Base-by-base conservation (phyloP, 1,284 basidiomycete genomes). In the Heterobasidion irregulare region DNA sequence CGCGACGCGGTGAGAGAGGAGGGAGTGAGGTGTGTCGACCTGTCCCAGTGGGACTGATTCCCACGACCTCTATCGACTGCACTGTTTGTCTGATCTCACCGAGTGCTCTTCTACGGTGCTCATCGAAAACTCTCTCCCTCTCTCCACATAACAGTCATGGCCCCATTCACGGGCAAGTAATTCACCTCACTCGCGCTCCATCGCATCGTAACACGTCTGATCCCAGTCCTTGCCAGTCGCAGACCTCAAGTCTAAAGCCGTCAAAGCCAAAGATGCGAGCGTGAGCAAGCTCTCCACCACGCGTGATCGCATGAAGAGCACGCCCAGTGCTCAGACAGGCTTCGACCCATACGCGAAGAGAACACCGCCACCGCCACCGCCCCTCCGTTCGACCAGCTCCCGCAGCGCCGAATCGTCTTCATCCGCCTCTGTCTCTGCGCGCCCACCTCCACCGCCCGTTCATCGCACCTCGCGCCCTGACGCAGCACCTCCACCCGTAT, bases 221-320 rank as follows among this genome's bases (percentile, higher is more conserved):
- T 15, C 46, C n/a, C n/a, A 44, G 4, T 45, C n/a, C 8, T 56
- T 82, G 80, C 48, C 48, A 9, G 13, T 84, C 56, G 77, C 83
- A 41, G 82, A 84, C 55, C 68, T 89, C 55, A 84, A 84, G 65
- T 76, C 76, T 44, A 84, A 79, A 59, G 86, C 86, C 3, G 64
- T 70, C 16, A 81, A 79, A 56, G 82, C 75, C 15, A 84, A 83
- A 58, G 78, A 79, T 62, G 73, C 75, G 1, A 67, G 77, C 12
- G 72, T 82, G 18, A 71, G 71, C 53, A 81, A 77, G 64, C 58
- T 82, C 51, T 71, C 77, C 56, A 74, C 76, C 63, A 78, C 83
- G 12, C 75, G 75, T 58, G 85, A 86, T 64, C 74, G 73, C 36
- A 73, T 78, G 62, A 70, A 76, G 3, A 82, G 80, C 47, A 83